Base-by-base conservation (phyloP, 495 filamentous ascomycete genomes). In the Hypoxylon lenormandii region DNA sequence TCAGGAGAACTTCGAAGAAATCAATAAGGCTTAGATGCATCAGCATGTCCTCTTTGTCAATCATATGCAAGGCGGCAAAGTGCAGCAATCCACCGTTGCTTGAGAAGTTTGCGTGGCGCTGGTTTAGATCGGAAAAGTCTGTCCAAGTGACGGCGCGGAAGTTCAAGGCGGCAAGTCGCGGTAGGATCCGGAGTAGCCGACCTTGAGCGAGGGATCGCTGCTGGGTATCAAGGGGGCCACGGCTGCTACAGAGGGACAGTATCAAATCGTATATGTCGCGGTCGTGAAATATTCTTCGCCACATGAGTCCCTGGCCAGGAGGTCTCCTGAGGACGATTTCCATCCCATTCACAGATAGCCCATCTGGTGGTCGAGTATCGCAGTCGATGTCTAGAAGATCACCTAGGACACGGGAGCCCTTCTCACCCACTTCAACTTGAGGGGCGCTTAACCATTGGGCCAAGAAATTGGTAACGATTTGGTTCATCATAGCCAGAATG, bases 1-100 rank as follows among this genome's bases (percentile, higher is more conserved):
- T 83, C 12, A 93, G 71, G 42, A 91, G 79, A n/a, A 86, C 82
- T 48, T 86, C 83, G 65, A 88, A 92, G 73, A 95, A 95, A 67
- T 92, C 87, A 49, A 96, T 81, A 49, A 95, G 78, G 16, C 83
- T 91, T 69, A 91, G 83, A 64, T 94, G 90, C 90, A 96, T 91
- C 64, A 97, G 78, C 21, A 89, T 81, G 70, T 97, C 93, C 38
- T 76, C 82, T 59, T 82, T 82, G 66, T 94, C 85, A 12, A 94
- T 84, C 92, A 96, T 94, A 40, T 85, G 79, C 38, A 87, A 79
- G 3, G 88, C 84, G 1, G 89, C 92, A 73, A 90, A 96, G 33
- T 93, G 87, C 12, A 96, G 81, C 2, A 97, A 72, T 12, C 92
- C 91, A 48, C 77, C 72, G 49, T 79, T 67, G 7, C 65, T 64